These are phyloP conservation scores for Lasiosphaeriaceae sp. DNA, from an alignment of 495 filamentous ascomycete genomes.

Conservation along the genomic window DNA sequence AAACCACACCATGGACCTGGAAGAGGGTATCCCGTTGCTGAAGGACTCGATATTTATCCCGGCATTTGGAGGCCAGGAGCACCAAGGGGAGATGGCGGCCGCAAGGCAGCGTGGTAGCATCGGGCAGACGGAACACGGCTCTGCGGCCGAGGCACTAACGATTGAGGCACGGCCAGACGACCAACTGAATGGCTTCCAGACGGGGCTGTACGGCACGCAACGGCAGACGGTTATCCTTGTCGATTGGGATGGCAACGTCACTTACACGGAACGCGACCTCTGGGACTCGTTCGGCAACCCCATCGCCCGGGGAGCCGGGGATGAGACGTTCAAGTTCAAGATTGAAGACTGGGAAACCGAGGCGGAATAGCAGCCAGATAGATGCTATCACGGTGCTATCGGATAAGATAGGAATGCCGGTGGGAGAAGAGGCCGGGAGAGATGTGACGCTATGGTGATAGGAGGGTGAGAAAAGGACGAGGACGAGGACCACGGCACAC, in stretches of 20 bases:
- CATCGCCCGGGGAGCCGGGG: conserved; percentile 56
- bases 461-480: too few relatives aligned
- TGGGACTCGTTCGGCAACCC: conserved; percentile 64
- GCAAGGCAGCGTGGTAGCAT: conserved; percentile 37
- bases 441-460: too few relatives aligned
- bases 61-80: conserved; percentile 52
- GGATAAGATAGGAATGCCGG: too few relatives aligned
- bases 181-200: conserved; percentile 39
- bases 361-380: not conserved
- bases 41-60: conserved; percentile 84
- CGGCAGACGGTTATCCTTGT: conserved; percentile 86
- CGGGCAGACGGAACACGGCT: conserved; percentile 9
- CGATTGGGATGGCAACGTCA: conserved; percentile 67
- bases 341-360: conserved; percentile 49
- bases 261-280: conserved; percentile 79
- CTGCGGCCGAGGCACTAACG: conserved; percentile 20
- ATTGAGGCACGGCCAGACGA: conserved; percentile 20
- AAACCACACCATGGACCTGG: conserved; percentile 55
- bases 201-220: conserved; percentile 84
- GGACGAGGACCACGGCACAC: too few relatives aligned
- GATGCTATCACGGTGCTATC: too few relatives aligned
- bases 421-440: too few relatives aligned
- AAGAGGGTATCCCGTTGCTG: conserved; percentile 66
- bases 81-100: conserved; percentile 44
- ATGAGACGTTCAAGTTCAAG: conserved; percentile 60